Percentiles rank a stretch among this genome's conserved stretches.
Evolutionary conservation across 306 rosid genomes (phyloP).

Genomic region (Prunus salicina): DNA sequence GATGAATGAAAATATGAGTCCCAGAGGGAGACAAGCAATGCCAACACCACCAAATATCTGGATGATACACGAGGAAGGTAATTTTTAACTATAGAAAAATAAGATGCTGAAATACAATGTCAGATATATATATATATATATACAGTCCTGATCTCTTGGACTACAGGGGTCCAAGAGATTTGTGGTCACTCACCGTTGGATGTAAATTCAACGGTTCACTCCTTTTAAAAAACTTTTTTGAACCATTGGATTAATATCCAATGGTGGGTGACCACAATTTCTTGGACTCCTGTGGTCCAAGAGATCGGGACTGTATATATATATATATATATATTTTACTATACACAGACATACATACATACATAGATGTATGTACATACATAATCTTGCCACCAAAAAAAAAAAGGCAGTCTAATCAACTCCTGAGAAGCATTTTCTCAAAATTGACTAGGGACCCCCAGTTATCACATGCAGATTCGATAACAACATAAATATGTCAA

Average conservation of each 20-base stretch:
- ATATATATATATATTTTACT: neutral
- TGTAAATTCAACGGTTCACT: no score
- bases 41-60: constrained; percentile 99
- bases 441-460: neutral
- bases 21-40: constrained; percentile 88
- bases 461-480: neutral
- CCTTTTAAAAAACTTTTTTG: no score
- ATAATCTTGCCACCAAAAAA: neutral
- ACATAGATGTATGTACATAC: no score
- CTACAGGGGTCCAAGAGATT: no score
- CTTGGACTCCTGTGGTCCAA: no score
- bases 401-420: neutral
- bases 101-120: neutral
- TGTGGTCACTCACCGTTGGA: no score
- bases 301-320: no score
- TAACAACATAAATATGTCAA: neutral
- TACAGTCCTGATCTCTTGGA: no score
- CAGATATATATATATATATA: neutral
- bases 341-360: neutral
- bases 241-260: no score
- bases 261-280: no score
- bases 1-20: constrained; percentile 81
- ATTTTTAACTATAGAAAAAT: neutral
- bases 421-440: neutral
- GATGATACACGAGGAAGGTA: constrained; percentile 11